Base-by-base conservation (phyloP, 1,284 basidiomycete species). In the Uromyces viciae-fabae region DNA sequence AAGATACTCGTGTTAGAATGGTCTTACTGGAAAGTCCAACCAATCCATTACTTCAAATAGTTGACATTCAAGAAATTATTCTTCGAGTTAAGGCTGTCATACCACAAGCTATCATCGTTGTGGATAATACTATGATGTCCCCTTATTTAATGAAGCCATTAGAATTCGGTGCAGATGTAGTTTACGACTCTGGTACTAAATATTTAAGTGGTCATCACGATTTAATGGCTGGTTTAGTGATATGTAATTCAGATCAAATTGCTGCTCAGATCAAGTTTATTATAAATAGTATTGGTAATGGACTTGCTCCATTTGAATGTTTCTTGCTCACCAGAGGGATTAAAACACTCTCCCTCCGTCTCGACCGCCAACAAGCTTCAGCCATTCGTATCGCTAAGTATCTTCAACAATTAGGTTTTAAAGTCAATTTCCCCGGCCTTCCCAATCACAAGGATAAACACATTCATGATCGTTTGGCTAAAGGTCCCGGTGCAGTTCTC, bases 41-140 rank as follows among this genome's bases (percentile, higher is more conserved):
- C 46, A 99, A 99, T 87, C 97, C 97, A 25, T 89, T 99, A 46
- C 90, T 99, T 83, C 98, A 98, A 88, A 93, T 99, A 82, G 93
- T 92, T 60, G 97, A 99, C 87, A 89, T 99, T 80, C 91, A 91
- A 14, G 88, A 88, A 36, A 94, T 98, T 83, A 91, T 91, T 82
- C 89, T 90, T 74, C 89, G 92, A 83, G 93, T 96, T 82, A 94
- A 95, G 85, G 90, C 91, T 83, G 89, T 90, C 60, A 91, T 92
- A 25, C 92, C 82, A 25, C 89, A 92, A 83, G 94, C 94, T 0
- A 86, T 96, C 84, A 88, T 98, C 82, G 93, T 98, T 40, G 94
- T 95, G 33, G 97, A 99, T 87, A 99, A 99, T 87, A 99, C 97
- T 82, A 99, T 99, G 97, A 98, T 99, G 95, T 98, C 95, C 85